Conservation (phyloP, 2,329 filamentous ascomycete species). For the Rhexocercosporidium sp. region DNA sequence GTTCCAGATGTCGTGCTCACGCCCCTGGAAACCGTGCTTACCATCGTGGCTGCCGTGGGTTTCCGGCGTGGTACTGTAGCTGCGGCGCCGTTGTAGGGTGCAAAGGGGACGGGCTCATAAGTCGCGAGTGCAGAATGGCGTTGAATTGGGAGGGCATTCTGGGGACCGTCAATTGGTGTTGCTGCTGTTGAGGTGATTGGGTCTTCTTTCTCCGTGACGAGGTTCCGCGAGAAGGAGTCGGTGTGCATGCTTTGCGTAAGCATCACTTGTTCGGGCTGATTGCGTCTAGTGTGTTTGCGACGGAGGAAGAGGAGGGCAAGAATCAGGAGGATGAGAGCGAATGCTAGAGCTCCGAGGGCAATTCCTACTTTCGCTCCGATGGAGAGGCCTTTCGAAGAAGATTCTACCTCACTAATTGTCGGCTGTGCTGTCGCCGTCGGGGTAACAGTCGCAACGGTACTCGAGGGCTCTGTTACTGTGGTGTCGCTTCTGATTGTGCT, state of each 20-base stretch:
- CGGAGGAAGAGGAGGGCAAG: constrained; percentile 32
- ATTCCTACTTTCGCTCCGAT: constrained; percentile 34
- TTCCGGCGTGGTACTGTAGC: constrained; percentile 28
- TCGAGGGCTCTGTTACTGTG: background rate
- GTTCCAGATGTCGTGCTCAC: constrained; percentile 17
- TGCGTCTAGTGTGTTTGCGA: constrained; percentile 24
- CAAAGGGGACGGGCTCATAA: constrained; percentile 25
- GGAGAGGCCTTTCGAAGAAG: constrained; percentile 19
- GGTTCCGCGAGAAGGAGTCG: constrained; percentile 30
- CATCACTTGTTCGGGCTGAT: constrained; percentile 29
- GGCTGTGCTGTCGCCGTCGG: background rate
- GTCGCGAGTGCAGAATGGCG: constrained; percentile 23
- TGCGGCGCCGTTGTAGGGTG: constrained; percentile 26
- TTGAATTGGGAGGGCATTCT: constrained; percentile 19
- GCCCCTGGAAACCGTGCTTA: constrained; percentile 25
- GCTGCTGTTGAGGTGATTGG: background rate
- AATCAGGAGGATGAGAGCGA: constrained; percentile 29
- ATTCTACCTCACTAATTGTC: background rate
- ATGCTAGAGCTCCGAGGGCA: constrained; percentile 28
- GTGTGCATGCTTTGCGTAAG: constrained; percentile 27
- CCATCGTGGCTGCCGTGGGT: constrained; percentile 23
- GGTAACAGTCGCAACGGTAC: background rate
- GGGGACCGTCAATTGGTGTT: constrained; percentile 6
- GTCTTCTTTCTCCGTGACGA: constrained; percentile 32
- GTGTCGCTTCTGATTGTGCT: background rate